Percentiles rank a stretch among this genome's conserved stretches.
phyloP scores from a whole-genome alignment of 2,329 filamentous ascomycete genomes.

The Corniculantispora saksenae region DNA sequence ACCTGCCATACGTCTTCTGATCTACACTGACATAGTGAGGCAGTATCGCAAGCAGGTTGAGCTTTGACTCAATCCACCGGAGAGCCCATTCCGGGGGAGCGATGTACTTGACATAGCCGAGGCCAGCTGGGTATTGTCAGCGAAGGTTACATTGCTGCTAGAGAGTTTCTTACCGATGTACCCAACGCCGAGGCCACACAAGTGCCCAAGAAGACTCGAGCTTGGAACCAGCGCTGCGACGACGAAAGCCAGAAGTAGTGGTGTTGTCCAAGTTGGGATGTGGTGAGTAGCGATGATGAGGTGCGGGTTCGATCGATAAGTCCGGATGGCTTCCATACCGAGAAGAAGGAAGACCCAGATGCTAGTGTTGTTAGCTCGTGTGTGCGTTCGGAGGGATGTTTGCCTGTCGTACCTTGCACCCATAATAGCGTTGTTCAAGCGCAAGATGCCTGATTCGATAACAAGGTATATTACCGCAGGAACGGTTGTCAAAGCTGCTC shows the following conservation, averaged over 20 bases:
- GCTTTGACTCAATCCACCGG: constrained; percentile 83
- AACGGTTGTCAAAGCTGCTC: constrained; percentile 73
- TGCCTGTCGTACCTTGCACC: constrained; percentile 68
- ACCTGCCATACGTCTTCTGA: constrained; percentile 92
- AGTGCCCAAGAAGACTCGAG: constrained; percentile 82
- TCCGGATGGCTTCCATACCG: constrained; percentile 81
- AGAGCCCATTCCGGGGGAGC: constrained; percentile 87
- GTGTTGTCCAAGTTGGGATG: constrained; percentile 91
- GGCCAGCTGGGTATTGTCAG: constrained; percentile 59
- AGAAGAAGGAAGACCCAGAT: constrained; percentile 92
- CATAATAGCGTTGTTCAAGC: constrained; percentile 71
- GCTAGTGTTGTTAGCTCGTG: constrained; percentile 46
- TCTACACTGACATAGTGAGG: constrained; percentile 94
- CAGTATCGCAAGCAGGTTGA: constrained; percentile 80
- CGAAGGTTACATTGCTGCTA: neutral
- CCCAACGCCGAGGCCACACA: constrained; percentile 80
- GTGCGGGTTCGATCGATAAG: constrained; percentile 77
- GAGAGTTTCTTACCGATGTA: constrained; percentile 70
- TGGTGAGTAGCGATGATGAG: constrained; percentile 63
- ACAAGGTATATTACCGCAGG: constrained; percentile 81
- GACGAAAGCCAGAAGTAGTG: constrained; percentile 74
- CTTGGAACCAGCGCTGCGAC: constrained; percentile 76
- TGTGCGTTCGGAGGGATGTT: neutral
- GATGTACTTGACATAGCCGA: constrained; percentile 86
- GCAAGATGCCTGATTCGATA: constrained; percentile 72